Base-by-base conservation (phyloP, 1,284 basidiomycete species). In the Papiliotrema laurentii region DNA sequence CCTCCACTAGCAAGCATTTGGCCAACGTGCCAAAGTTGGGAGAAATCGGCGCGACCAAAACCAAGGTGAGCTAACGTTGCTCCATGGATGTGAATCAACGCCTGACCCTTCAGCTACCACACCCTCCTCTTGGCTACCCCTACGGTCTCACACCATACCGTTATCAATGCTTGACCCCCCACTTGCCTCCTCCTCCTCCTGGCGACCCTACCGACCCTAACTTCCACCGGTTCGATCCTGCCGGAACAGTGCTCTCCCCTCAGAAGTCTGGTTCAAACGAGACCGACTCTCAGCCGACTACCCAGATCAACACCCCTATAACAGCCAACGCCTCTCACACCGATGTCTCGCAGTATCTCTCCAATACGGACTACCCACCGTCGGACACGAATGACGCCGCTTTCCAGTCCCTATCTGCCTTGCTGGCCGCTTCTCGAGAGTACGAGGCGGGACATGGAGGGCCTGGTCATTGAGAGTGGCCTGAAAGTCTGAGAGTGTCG, bases 61-160 rank as follows among this genome's bases (percentile, higher is more conserved):
- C n/a, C n/a, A n/a, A n/a, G n/a, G n/a, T n/a, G n/a, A n/a, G n/a
- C n/a, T n/a, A n/a, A n/a, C n/a, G n/a, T n/a, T n/a, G n/a, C n/a
- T n/a, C n/a, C n/a, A n/a, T n/a, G n/a, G n/a, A n/a, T n/a, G n/a
- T n/a, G n/a, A n/a, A n/a, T n/a, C n/a, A n/a, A n/a, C n/a, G n/a
- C n/a, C n/a, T n/a, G n/a, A n/a, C n/a, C 22, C 5, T 27, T 7
- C 26, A 34, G 26, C 24, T 40, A 18, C 37, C 24, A 33, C 43
- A 39, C 31, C 10, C 47, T 36, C 26, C 50, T 56, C 21, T n/a
- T n/a, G 41, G 41, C 4, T 68, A 68, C 43, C 66, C 66, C 1
- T 59, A 57, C 35, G 64, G 64, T 39, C 36, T 66, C 5, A 63
- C 61, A 33, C 64, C 66, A 2, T 69, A 60, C 40, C 60, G 66